Percentiles rank a stretch among this genome's conserved stretches.
These are phyloP conservation scores for Desmodesmus armatus DNA, from an alignment of 139 green algal species.

Conservation along the genomic window DNA sequence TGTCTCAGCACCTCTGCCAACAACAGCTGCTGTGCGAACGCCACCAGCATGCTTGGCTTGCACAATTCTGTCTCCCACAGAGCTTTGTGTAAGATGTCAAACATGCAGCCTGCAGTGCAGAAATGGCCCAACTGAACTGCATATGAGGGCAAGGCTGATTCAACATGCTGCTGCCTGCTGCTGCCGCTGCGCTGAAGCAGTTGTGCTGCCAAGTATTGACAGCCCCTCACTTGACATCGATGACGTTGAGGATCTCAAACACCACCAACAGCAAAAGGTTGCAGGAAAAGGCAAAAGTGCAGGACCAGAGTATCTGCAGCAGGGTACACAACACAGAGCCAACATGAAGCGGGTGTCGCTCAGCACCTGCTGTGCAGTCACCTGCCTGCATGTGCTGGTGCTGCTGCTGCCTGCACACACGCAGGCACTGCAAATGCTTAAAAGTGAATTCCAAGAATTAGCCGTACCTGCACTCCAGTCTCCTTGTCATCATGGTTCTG, in stretches of 20 bases:
- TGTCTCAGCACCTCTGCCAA: too few species aligned
- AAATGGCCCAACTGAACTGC: too few species aligned
- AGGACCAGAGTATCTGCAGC: slow-evolving; percentile 83
- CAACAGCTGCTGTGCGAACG: neutral
- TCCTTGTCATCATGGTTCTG: slow-evolving; percentile 64
- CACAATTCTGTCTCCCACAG: too few species aligned
- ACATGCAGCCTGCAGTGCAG: too few species aligned
- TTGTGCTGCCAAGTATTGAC: neutral
- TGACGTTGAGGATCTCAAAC: slow-evolving; percentile 87
- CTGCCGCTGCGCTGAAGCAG: slow-evolving; percentile 2
- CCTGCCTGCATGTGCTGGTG: neutral
- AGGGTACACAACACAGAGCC: neutral
- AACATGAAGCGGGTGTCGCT: neutral
- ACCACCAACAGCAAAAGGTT: slow-evolving; percentile 92
- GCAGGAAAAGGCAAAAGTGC: slow-evolving; percentile 90
- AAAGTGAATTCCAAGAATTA: neutral
- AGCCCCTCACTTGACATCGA: slow-evolving; percentile 72
- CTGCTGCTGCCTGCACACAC: neutral
- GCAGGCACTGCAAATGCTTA: neutral
- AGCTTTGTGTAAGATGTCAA: too few species aligned
- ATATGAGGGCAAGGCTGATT: too few species aligned
- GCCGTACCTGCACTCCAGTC: slow-evolving; percentile 59
- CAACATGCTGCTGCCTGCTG: too few species aligned
- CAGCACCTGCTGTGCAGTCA: neutral
- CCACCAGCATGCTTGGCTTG: too few species aligned